Base-by-base conservation (phyloP, 2,329 filamentous ascomycete genomes). In the Sarocladium oryzae region DNA sequence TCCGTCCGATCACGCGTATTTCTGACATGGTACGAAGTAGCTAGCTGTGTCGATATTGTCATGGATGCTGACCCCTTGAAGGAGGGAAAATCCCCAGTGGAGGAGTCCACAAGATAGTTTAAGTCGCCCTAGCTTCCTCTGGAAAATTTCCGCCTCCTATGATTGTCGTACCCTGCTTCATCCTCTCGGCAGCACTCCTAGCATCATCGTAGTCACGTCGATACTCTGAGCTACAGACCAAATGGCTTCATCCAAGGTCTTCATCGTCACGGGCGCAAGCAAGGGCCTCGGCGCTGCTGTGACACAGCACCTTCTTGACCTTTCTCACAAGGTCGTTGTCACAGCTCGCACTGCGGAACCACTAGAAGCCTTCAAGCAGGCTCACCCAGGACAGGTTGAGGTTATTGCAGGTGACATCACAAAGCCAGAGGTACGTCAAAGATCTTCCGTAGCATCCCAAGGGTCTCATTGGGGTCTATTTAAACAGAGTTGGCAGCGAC, bases 241-340 rank as follows among this genome's bases (percentile, higher is more conserved):
- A 18, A 48, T 48, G 26, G 46, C 38, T 30, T 6, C 48, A 3
- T 49, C 77, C 7, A 87, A 88, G 63, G 82, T 81, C 20, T 80
- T 90, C 61, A 82, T 90, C 54, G 72, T 91, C 30, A 85, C 81
- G 2, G 82, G 82, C 26, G 81, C 81, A 16, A 84, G 80, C 65
- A 78, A 79, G 52, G 82, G 82, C 23, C 77, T 85, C 50, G 82
- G 82, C 45, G 71, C 81, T 10, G 78, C 78, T 53, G 68, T 83
- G 7, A 69, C 79, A 2, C 66, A 74, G 36, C 66, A 72, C 41
- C 69, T 85, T 26, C 66, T 85, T 7, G 61, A 66, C 18, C 69
- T 73, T 37, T 72, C 70, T 0, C 80, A 85, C 67, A 81, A 77
- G 52, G 73, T 85, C 15, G 76, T 85, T 33, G 63, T 82, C 15